Evolutionary conservation across 306 rosid genomes (phyloP).

Genomic region (Delonix regia): DNA sequence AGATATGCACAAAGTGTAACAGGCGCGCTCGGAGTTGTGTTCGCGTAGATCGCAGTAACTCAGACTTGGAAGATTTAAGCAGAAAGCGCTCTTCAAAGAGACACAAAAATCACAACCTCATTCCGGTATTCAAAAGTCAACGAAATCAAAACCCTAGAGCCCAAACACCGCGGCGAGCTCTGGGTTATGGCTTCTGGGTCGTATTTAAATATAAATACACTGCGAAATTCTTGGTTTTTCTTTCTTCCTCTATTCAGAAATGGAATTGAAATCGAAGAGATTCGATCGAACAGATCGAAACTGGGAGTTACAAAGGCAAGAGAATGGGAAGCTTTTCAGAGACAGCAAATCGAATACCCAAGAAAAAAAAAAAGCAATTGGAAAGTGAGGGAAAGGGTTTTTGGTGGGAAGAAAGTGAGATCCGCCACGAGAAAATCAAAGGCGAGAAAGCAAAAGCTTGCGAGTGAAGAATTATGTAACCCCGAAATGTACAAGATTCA

Average conservation of each 20-base stretch:
- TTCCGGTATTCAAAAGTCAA: not conserved
- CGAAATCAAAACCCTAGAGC: constrained; percentile 24
- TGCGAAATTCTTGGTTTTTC: not conserved
- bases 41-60: constrained; percentile 22
- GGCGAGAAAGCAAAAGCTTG: not conserved
- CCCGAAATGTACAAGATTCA: no score
- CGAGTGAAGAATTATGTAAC: not conserved
- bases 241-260: not conserved
- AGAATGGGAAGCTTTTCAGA: not conserved
- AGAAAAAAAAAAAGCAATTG: no score
- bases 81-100: not conserved
- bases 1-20: not conserved
- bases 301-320: not conserved
- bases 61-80: constrained; percentile 35
- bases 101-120: not conserved
- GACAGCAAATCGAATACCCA: not conserved
- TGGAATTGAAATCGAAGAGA: not conserved
- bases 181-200: not conserved
- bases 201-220: not conserved
- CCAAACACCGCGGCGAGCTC: not conserved
- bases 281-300: not conserved
- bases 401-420: not conserved
- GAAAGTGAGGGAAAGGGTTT: not conserved
- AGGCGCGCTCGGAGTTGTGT: not conserved
- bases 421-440: not conserved